phyloP scores from a whole-genome alignment of 2,329 filamentous ascomycete genomes.

The Aureobasidium musti region DNA sequence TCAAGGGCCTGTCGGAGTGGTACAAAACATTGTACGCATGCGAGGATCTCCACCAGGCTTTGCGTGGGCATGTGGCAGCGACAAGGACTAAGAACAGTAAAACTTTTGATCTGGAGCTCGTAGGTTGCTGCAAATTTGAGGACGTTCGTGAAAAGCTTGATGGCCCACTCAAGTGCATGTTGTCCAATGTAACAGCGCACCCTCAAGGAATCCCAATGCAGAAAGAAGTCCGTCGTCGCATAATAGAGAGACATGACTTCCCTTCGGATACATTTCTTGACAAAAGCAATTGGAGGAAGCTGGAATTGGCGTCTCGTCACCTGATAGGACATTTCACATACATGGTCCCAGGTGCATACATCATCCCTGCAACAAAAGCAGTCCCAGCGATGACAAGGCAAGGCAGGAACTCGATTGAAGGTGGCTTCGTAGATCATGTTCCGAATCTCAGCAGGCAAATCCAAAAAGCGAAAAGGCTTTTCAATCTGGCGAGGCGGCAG shows the following conservation, averaged over 20 bases:
- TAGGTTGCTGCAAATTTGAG: not conserved
- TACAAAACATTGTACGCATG: not conserved
- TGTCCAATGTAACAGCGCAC: no score
- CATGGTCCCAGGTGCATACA: not conserved
- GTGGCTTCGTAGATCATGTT: constrained; percentile 15
- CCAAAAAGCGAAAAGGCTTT: constrained; percentile 6
- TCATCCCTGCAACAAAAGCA: no score
- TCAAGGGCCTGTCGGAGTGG: not conserved
- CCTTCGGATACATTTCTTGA: not conserved
- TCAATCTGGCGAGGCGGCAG: not conserved
- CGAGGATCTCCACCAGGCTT: fast-evolving
- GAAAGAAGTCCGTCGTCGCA: not conserved
- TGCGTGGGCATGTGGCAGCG: not conserved
- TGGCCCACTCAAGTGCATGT: no score
- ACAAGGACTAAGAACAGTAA: not conserved
- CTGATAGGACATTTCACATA: no score
- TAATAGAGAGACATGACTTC: not conserved
- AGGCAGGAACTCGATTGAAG: no score
- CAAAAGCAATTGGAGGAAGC: not conserved
- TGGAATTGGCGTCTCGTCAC: not conserved
- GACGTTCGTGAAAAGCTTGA: not conserved
- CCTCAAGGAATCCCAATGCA: not conserved
- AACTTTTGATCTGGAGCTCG: not conserved
- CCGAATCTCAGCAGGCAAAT: constrained; percentile 10
- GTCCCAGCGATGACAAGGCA: no score